Base-by-base conservation (phyloP, 371 early-diverging fungal genomes). In the Lichtheimia corymbifera region DNA sequence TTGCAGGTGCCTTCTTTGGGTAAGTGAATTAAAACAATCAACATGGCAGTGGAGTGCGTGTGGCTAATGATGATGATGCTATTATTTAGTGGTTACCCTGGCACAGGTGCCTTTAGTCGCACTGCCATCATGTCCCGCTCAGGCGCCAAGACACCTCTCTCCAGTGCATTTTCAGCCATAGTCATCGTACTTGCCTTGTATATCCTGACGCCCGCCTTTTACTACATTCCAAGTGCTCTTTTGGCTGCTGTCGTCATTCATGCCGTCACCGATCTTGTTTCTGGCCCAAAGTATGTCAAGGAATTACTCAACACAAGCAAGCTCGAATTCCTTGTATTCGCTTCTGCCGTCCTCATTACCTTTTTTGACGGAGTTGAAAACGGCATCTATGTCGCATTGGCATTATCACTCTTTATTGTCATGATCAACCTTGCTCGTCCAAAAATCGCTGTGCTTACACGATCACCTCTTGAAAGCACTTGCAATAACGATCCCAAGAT, bases 61-160 rank as follows among this genome's bases (percentile, higher is more conserved):
- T 22, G 25, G 12, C 13, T n/a, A n/a, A n/a, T n/a, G 24, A 35
- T 55, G 22, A 49, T 18, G 13, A 22, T 50, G 18, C 13, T 40
- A 17, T 25, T n/a, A 35, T 50, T 20, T 49, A 88, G 91, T 14
- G 91, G 87, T 0, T 93, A 87, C 72, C 91, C 96, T 13, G 88
- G 89, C 7, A 93, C 94, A 30, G 96, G 95, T 17, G 91, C 94
- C 3, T 94, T 97, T 66, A 91, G 92, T 15, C 88, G 97, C 57
- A 89, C 93, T 0, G 92, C 94, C 18, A 84, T 95, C 64, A 93
- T 92, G 80, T 73, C 85, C 45, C 74, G 86, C 53, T 86, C 90
- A 13, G 94, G 94, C 5, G 91, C 89, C 22, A 79, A 87, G 50
- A 91, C 94, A 0, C 95, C 97, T 0, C 65, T 92, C 4, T 91